Evolutionary conservation across 1,284 basidiomycete genomes (phyloP).

Genomic region (Pascua sp.): DNA sequence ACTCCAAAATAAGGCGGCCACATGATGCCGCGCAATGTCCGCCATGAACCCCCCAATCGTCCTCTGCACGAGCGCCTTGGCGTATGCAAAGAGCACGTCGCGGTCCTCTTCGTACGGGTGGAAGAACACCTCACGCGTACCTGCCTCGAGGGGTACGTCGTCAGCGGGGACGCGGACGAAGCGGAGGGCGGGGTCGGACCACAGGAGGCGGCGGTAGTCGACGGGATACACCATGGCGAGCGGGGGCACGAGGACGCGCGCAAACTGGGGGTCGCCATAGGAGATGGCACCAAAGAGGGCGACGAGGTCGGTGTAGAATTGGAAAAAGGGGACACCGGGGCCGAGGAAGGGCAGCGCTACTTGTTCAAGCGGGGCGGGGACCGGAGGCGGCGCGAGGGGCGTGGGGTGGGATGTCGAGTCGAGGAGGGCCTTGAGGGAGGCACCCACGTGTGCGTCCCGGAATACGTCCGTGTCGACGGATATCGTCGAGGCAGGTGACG

Average conservation of each 20-base stretch:
- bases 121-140: constrained; percentile 60
- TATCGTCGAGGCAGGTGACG: constrained; percentile 14
- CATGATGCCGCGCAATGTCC: constrained; percentile 71
- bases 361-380: constrained; percentile 55
- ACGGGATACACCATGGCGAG: constrained; percentile 63
- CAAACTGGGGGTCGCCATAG: constrained; percentile 75
- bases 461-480: constrained; percentile 56
- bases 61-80: constrained; percentile 44
- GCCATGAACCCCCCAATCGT: constrained; percentile 58
- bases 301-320: constrained; percentile 89
- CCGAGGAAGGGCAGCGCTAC: constrained; percentile 64
- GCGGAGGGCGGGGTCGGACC: constrained; percentile 69
- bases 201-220: constrained; percentile 82
- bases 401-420: constrained; percentile 23
- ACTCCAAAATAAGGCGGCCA: constrained; percentile 67
- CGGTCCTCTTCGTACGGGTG: constrained; percentile 67
- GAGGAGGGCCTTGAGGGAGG: constrained; percentile 61
- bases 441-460: constrained; percentile 55
- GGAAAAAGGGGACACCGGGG: constrained; percentile 70
- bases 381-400: neutral
- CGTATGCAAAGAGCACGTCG: constrained; percentile 60
- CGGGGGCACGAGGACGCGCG: constrained; percentile 70
- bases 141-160: constrained; percentile 30
- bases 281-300: constrained; percentile 86
- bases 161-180: constrained; percentile 51